Percentiles rank a stretch among this genome's conserved stretches.
These are phyloP conservation scores for Cryptococcus depauperatus DNA, from an alignment of 1,284 basidiomycete species.

Conservation along the genomic window DNA sequence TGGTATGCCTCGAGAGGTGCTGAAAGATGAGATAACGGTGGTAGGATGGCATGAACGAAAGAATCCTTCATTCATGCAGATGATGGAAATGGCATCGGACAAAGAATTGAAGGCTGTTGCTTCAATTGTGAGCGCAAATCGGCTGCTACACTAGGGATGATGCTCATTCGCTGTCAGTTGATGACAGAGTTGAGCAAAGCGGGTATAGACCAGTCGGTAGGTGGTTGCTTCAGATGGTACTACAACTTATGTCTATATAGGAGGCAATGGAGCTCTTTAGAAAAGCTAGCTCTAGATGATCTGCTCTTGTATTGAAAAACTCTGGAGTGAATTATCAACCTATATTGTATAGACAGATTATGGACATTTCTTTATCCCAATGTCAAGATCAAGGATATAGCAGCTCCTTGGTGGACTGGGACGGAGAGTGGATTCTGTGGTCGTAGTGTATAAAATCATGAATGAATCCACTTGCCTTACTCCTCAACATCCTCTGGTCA, in stretches of 20 bases:
- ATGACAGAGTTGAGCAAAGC: conserved; percentile 34
- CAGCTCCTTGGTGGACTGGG: no score
- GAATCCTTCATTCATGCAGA: conserved; percentile 27
- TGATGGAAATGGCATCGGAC: conserved; percentile 38
- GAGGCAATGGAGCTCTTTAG: conserved; percentile 16
- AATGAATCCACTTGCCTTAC: no score
- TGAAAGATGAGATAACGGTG: not conserved
- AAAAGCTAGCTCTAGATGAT: conserved; percentile 9
- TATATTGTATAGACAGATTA: no score
- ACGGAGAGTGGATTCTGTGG: no score
- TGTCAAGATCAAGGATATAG: no score
- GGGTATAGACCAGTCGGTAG: conserved; percentile 30
- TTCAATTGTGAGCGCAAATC: conserved; percentile 22
- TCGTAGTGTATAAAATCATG: no score
- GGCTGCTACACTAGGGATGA: not conserved
- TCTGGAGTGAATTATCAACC: no score
- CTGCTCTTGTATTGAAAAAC: no score
- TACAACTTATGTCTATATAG: not conserved
- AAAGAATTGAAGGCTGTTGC: conserved; percentile 32
- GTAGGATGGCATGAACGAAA: conserved; percentile 32
- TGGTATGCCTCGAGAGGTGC: not conserved
- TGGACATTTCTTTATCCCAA: no score
- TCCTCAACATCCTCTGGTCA: no score
- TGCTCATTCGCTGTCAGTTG: conserved; percentile 14
- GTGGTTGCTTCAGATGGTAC: conserved; percentile 1